Evolutionary conservation across 106 monocot species (phyloP), one percentile per base, ranked within the genome.

Genomic region (Narthecium ossifragum): DNA sequence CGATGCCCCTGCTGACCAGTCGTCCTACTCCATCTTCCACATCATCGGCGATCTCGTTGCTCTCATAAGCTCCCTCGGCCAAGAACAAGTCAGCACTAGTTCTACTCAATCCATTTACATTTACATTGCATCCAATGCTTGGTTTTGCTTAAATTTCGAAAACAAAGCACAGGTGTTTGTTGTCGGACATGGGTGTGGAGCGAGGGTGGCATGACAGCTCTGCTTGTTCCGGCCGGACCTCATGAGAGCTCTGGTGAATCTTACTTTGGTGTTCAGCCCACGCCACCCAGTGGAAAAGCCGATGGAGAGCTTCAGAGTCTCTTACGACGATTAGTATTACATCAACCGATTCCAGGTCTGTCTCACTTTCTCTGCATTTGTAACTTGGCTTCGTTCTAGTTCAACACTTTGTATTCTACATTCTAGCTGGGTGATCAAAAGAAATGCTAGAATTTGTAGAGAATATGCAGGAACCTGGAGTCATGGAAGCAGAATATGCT

Each of bases 111-210:
- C 7, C 10, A 36, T 36, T 36, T 6, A n/a, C n/a, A n/a, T n/a
- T n/a, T n/a, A 6, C 5, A 5, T 36, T 36, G 36, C 10, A 36
- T 36, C 10, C 10, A n/a, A n/a, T n/a, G n/a, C n/a, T 43, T 43
- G 6, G 0, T 13, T 43, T 43, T 6, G 14, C 11, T 5, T 37
- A 6, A 11, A 37, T 6, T 37, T 43, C 17, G 17, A 43, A 4
- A 23, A 1, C 8, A 10, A 36, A 36, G 10, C 5, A 36, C 10
- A 55, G 85, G 86, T 86, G 40, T 81, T 86, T 37, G 74, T 86
- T 31, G 86, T 86, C 31, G 86, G 86, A 17, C 81, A 86, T 26
- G 86, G 78, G 60, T 86, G 86, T 81, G 86, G 81, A 11, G 86
- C 86, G 2, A 6, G 61, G 8, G 65, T 75, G 43, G 86, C 81